Evolutionary conservation across 441 rosid genomes (phyloP).

Genomic region (Erysimum cheiri): DNA sequence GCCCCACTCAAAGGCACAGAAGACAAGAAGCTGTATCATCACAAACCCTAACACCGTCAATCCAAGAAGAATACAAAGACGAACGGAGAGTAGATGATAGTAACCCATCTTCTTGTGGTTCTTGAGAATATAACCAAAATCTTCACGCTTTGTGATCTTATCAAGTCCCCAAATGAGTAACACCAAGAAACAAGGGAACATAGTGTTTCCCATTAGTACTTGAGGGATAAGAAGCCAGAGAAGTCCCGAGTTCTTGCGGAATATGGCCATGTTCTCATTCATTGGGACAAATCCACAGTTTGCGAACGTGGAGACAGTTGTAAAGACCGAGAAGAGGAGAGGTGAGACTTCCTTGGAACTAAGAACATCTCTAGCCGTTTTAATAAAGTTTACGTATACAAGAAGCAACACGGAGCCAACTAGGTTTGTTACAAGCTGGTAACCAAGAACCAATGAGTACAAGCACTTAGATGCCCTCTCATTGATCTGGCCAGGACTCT

Average conservation of each 20-base stretch:
- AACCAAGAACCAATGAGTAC: slow-evolving; percentile 48
- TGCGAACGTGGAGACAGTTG: slow-evolving; percentile 53
- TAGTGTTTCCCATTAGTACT: slow-evolving; percentile 57
- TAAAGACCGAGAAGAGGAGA: slow-evolving; percentile 53
- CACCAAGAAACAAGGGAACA: slow-evolving; percentile 53
- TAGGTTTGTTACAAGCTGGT: slow-evolving; percentile 42
- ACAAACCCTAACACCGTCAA: slow-evolving; percentile 52
- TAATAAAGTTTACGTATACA: slow-evolving; percentile 38
- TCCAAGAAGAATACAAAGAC: slow-evolving; percentile 42
- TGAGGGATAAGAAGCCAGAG: slow-evolving; percentile 57
- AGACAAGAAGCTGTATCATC: slow-evolving; percentile 43
- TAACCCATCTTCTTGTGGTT: slow-evolving; percentile 49
- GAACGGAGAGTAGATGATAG: slow-evolving; percentile 48
- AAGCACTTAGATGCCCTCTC: slow-evolving; percentile 41
- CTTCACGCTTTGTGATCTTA: slow-evolving; percentile 42
- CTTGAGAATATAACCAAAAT: slow-evolving; percentile 48
- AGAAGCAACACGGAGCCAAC: slow-evolving; percentile 45
- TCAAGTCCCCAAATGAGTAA: slow-evolving; percentile 50
- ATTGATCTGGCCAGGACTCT: slow-evolving; percentile 5
- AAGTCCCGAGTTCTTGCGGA: slow-evolving; percentile 59
- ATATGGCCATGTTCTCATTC: slow-evolving; percentile 67
- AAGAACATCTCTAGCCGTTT: slow-evolving; percentile 49
- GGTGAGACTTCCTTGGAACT: slow-evolving; percentile 42
- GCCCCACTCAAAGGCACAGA: slow-evolving; percentile 57
- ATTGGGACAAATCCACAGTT: slow-evolving; percentile 65